Percentiles rank a stretch among this genome's conserved stretches.
phyloP scores from a whole-genome alignment of 2,329 filamentous ascomycete genomes.

The Neonectria sp. region DNA sequence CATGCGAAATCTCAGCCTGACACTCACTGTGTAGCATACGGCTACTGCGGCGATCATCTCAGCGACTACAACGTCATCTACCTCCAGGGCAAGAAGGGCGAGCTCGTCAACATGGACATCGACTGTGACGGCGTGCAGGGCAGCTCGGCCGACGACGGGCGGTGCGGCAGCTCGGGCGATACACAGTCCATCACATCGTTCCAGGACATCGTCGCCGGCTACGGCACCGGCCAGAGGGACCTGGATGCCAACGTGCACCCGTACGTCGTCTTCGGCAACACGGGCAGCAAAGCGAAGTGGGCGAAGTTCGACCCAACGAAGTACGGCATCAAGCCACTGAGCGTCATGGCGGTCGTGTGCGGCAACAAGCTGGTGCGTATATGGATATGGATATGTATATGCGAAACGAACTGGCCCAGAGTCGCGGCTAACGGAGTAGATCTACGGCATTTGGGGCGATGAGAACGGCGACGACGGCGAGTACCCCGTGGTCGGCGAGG shows the following conservation, averaged over 20 bases:
- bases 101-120: constrained; percentile 70
- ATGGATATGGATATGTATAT: no score
- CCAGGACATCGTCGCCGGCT: constrained; percentile 54
- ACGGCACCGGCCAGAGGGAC: constrained; percentile 56
- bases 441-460: constrained; percentile 75
- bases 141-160: constrained; percentile 58
- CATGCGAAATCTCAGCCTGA: no score
- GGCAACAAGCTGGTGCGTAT: constrained; percentile 57
- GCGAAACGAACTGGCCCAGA: background rate
- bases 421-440: constrained; percentile 47
- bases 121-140: constrained; percentile 69
- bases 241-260: constrained; percentile 67
- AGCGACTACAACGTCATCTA: constrained; percentile 61
- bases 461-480: constrained; percentile 69
- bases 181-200: constrained; percentile 66
- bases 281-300: constrained; percentile 51
- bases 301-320: constrained; percentile 58
- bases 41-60: constrained; percentile 65
- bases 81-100: constrained; percentile 58
- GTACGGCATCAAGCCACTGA: constrained; percentile 64
- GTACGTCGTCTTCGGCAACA: constrained; percentile 69
- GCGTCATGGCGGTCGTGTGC: constrained; percentile 70
- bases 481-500: constrained; percentile 67
- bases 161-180: constrained; percentile 61
- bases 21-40: constrained; percentile 41